Conservation (phyloP, 352 stramenopile genomes). For the Globisporangium cylindrosporum region DNA sequence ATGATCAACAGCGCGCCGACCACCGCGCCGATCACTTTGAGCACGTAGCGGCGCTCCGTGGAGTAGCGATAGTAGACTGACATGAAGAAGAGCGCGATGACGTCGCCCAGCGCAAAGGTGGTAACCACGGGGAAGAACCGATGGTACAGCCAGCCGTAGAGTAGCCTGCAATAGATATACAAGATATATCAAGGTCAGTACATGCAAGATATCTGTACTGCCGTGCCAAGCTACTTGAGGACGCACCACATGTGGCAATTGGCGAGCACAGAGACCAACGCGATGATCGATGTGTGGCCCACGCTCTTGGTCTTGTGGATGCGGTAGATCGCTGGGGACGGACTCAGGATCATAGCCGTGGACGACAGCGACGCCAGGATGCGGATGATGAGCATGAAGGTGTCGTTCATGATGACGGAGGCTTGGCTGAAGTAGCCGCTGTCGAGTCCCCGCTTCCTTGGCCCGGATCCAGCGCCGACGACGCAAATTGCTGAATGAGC, state of each 20-base stretch:
- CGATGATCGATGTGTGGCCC: constrained; percentile 33
- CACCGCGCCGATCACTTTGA: constrained; percentile 23
- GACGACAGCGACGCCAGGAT: constrained; percentile 34
- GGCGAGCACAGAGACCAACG: constrained; percentile 37
- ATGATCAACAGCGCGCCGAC: constrained; percentile 25
- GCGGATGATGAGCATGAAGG: constrained; percentile 8
- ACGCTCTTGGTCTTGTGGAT: constrained; percentile 36
- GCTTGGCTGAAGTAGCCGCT: not conserved
- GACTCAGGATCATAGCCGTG: constrained; percentile 34
- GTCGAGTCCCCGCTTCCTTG: not conserved
- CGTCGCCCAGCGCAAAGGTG: constrained; percentile 44
- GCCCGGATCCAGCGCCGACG: not conserved
- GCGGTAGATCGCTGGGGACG: constrained; percentile 32
- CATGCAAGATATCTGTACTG: not conserved
- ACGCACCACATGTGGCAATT: constrained; percentile 35
- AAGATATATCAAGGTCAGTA: not conserved
- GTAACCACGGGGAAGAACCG: constrained; percentile 33
- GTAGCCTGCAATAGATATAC: not conserved
- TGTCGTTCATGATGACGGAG: not conserved
- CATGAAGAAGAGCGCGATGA: constrained; percentile 42
- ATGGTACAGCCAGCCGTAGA: constrained; percentile 13
- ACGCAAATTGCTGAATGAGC: constrained; percentile 3
- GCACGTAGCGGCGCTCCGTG: constrained; percentile 35
- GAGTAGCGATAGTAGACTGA: constrained; percentile 49
- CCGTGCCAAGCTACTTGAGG: not conserved